Percentiles rank a stretch among this genome's conserved stretches.
These are phyloP conservation scores for Saccharomycopsis olivae DNA, from an alignment of 805 yeast species.

Conservation along the genomic window DNA sequence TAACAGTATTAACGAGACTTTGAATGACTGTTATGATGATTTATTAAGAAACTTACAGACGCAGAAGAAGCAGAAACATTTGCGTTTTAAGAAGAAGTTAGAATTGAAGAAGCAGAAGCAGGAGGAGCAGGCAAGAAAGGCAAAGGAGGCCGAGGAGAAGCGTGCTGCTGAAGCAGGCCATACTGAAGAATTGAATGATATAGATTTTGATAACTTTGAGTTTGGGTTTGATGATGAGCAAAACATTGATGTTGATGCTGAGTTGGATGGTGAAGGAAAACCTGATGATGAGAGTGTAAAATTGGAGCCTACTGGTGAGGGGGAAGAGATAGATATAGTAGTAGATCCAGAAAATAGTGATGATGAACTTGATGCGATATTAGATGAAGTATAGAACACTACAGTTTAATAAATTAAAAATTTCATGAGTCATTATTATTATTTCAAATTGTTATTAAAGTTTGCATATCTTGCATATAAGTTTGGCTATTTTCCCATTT, in stretches of 20 bases:
- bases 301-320: background rate
- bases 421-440: background rate
- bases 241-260: background rate
- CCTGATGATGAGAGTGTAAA: background rate
- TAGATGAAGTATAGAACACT: conserved; percentile 7
- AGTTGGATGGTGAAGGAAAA: background rate
- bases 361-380: conserved; percentile 12
- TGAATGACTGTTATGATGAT: conserved; percentile 9
- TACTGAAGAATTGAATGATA: conserved; percentile 9
- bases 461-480: background rate
- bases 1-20: background rate
- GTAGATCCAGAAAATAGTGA: conserved; percentile 2
- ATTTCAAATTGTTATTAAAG: no score
- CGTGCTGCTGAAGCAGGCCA: background rate
- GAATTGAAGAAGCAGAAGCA: conserved; percentile 6
- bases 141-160: background rate
- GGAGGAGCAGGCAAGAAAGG: conserved; percentile 1
- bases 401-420: no score
- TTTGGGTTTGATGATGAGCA: conserved; percentile 16
- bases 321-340: background rate
- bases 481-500: background rate
- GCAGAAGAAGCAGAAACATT: conserved; percentile 7
- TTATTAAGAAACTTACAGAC: conserved; percentile 2
- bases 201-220: conserved; percentile 17
- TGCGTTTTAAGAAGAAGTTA: conserved; percentile 1